Conservation (phyloP, 2,329 filamentous ascomycete species). For the Fusarium sp. region DNA sequence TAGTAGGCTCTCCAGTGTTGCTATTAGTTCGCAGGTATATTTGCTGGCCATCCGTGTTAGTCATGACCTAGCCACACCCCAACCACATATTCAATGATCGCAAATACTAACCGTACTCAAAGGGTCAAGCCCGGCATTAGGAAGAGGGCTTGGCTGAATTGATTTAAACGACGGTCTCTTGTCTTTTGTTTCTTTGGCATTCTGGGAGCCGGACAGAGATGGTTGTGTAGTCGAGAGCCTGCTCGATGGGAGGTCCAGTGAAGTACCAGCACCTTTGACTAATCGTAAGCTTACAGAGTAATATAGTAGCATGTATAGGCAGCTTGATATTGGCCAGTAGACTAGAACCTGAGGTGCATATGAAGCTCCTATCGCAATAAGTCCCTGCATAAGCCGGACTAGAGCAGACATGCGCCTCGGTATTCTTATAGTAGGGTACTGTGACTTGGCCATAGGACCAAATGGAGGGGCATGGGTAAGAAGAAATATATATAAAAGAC, state of each 20-base stretch:
- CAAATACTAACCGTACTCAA: conserved; percentile 52
- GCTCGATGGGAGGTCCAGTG: conserved; percentile 42
- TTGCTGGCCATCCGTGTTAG: conserved; percentile 48
- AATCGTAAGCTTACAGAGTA: conserved; percentile 45
- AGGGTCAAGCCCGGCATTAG: conserved; percentile 52
- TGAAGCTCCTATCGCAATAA: conserved; percentile 19
- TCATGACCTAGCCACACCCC: background rate
- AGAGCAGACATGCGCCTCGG: conserved; percentile 21
- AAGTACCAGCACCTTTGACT: conserved; percentile 39
- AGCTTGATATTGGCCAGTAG: conserved; percentile 10
- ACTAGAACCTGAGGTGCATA: conserved; percentile 3
- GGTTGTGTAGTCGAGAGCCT: conserved; percentile 46
- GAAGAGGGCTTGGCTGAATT: conserved; percentile 41
- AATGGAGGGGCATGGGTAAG: conserved; percentile 11
- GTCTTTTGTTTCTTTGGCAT: conserved; percentile 52
- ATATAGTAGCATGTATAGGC: conserved; percentile 6
- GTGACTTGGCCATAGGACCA: conserved; percentile 15
- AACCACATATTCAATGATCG: background rate
- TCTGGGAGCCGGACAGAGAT: conserved; percentile 70
- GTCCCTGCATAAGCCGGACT: conserved; percentile 25
- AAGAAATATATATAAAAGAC: conserved; percentile 16
- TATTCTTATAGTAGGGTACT: conserved; percentile 12
- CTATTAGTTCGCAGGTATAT: conserved; percentile 55
- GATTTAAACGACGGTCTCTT: conserved; percentile 46
- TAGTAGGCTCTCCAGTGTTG: conserved; percentile 55